Conservation (phyloP, 1,139 yeast genomes). For the Kodamaea arcana region DNA sequence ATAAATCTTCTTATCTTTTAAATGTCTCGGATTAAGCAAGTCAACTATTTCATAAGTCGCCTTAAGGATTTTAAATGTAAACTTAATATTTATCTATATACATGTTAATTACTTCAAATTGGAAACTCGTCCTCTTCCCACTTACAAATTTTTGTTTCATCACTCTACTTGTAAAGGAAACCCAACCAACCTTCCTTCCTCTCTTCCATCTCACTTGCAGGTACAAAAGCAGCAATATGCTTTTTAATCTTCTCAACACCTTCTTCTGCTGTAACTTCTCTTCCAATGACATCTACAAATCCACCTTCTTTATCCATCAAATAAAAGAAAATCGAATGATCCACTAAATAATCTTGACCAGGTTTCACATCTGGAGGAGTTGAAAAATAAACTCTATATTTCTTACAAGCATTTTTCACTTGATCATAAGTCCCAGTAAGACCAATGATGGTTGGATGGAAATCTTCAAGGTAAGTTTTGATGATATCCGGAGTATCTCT, state of each 20-base stretch:
- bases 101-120: no score
- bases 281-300: slow-evolving; percentile 90
- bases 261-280: slow-evolving; percentile 76
- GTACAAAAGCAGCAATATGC: slow-evolving; percentile 75
- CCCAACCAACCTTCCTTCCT: slow-evolving; percentile 56
- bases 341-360: slow-evolving; percentile 94
- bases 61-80: no score
- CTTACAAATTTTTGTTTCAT: not conserved
- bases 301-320: slow-evolving; percentile 96
- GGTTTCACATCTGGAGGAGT: slow-evolving; percentile 92
- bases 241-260: slow-evolving; percentile 77
- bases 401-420: slow-evolving; percentile 78
- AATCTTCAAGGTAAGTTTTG: slow-evolving; percentile 74
- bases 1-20: no score
- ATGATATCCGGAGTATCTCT: slow-evolving; percentile 85
- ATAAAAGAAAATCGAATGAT: slow-evolving; percentile 93
- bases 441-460: slow-evolving; percentile 85
- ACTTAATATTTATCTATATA: no score
- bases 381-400: slow-evolving; percentile 88
- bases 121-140: no score
- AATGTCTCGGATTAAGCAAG: no score
- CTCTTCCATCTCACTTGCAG: slow-evolving; percentile 57
- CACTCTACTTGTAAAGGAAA: slow-evolving; percentile 43
- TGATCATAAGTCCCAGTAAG: slow-evolving; percentile 87
- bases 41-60: no score